Conservation (phyloP, 257 asterid species). For the Scutellaria barbata region DNA sequence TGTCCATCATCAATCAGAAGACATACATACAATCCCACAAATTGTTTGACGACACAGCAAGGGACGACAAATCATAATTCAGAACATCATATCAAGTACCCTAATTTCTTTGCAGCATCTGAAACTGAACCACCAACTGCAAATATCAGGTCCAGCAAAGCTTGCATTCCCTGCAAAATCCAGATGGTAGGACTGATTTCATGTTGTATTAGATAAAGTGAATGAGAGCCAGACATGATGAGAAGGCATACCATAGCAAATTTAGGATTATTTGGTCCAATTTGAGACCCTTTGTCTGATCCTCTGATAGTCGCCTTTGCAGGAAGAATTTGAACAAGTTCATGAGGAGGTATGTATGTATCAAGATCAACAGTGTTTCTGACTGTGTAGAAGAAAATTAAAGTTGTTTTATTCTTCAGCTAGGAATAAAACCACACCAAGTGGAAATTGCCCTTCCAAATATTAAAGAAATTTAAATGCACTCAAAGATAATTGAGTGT, state of each 20-base stretch:
- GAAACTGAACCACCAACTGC: slow-evolving; percentile 86
- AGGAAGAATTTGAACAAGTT: slow-evolving; percentile 90
- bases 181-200: slow-evolving; percentile 1
- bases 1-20: slow-evolving; percentile 37
- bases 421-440: slow-evolving; percentile 30
- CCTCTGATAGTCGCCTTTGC: slow-evolving; percentile 73
- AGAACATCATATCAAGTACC: slow-evolving; percentile 48
- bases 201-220: background rate
- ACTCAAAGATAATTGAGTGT: background rate
- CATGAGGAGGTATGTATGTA: slow-evolving; percentile 75
- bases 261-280: slow-evolving; percentile 92
- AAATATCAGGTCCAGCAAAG: slow-evolving; percentile 81
- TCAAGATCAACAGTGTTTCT: slow-evolving; percentile 85
- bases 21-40: slow-evolving; percentile 9
- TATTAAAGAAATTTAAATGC: background rate
- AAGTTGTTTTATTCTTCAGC: slow-evolving; percentile 16
- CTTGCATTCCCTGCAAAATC: slow-evolving; percentile 87
- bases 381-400: slow-evolving; percentile 51
- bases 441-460: background rate
- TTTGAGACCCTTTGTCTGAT: slow-evolving; percentile 69
- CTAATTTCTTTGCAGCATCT: slow-evolving; percentile 86
- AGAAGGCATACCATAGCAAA: slow-evolving; percentile 64
- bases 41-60: slow-evolving; percentile 18
- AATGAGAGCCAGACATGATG: slow-evolving; percentile 25
- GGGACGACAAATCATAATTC: slow-evolving; percentile 13